Evolutionary conservation across 305 asterid genomes (phyloP).

Genomic region (Fraxinus ornus): DNA sequence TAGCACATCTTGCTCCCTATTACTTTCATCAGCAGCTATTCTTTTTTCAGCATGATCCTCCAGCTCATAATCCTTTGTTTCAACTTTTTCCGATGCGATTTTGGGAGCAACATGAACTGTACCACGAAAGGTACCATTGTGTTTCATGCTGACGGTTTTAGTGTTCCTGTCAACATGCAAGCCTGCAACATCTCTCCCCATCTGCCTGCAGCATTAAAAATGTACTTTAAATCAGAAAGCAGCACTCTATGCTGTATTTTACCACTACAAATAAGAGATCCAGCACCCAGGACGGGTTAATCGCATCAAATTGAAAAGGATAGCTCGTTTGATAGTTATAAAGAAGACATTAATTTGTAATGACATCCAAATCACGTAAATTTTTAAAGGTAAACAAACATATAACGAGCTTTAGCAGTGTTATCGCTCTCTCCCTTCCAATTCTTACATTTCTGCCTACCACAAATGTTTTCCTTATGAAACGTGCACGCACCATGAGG

Average conservation of each 20-base stretch:
- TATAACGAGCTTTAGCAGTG: neutral
- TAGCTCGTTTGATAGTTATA: neutral
- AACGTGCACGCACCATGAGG: neutral
- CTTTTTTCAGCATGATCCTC: slow-evolving; percentile 34
- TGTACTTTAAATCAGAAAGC: neutral
- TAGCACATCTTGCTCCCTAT: slow-evolving; percentile 56
- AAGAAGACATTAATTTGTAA: neutral
- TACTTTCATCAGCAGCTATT: slow-evolving; percentile 30
- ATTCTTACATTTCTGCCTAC: neutral
- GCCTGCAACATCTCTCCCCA: slow-evolving; percentile 71
- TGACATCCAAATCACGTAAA: neutral
- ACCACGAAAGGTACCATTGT: slow-evolving; percentile 43
- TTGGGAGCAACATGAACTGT: slow-evolving; percentile 44
- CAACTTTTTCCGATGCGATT: slow-evolving; percentile 41
- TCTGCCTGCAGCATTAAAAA: slow-evolving; percentile 37
- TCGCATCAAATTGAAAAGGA: neutral
- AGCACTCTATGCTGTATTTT: neutral
- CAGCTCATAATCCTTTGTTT: slow-evolving; percentile 32
- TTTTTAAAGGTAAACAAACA: neutral
- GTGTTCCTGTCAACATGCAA: slow-evolving; percentile 50
- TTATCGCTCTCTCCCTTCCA: neutral
- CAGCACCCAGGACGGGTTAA: neutral
- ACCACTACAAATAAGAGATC: neutral
- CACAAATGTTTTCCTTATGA: neutral
- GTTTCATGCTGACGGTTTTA: slow-evolving; percentile 28